Percentiles rank a stretch among this genome's conserved stretches.
These are phyloP conservation scores for Grosmannia penicillata DNA, from an alignment of 2,329 filamentous ascomycete species.

Conservation along the genomic window DNA sequence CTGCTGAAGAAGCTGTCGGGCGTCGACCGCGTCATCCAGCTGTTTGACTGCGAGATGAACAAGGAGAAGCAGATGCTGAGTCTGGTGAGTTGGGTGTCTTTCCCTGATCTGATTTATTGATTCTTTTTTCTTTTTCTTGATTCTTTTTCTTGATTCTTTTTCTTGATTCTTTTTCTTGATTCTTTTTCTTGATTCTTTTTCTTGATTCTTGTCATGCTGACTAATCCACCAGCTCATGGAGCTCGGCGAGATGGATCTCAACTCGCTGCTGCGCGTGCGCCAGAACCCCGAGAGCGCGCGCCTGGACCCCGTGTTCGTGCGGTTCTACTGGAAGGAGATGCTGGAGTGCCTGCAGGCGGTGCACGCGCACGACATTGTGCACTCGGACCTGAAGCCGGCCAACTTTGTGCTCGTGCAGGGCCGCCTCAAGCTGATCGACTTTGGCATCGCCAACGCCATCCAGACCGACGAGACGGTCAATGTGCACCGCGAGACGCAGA, in stretches of 20 bases:
- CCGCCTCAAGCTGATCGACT: constrained; percentile 89
- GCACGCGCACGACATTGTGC: constrained; percentile 81
- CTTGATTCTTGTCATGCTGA: not conserved
- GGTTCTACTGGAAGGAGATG: constrained; percentile 99
- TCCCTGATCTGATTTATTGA: too few species aligned
- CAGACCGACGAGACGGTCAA: constrained; percentile 93
- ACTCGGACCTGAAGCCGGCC: constrained; percentile 91
- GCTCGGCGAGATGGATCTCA: constrained; percentile 86
- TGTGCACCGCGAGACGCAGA: constrained; percentile 86
- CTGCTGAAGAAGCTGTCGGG: constrained; percentile 67
- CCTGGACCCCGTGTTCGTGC: constrained; percentile 80
- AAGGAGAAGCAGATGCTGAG: constrained; percentile 78
- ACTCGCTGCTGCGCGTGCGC: constrained; percentile 64
- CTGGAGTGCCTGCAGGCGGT: constrained; percentile 85
- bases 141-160: not conserved
- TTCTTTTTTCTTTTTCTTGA: not conserved
- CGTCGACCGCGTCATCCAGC: constrained; percentile 77
- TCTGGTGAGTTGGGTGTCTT: constrained; percentile 65
- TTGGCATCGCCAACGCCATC: constrained; percentile 95
- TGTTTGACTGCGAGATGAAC: constrained; percentile 90
- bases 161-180: not conserved
- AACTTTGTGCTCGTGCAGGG: constrained; percentile 93
- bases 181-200: not conserved
- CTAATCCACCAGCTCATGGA: constrained; percentile 63
- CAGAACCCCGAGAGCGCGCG: constrained; percentile 57